Evolutionary conservation across 2,329 filamentous ascomycete species (phyloP).

Genomic region (Davidsoniella virescens): DNA sequence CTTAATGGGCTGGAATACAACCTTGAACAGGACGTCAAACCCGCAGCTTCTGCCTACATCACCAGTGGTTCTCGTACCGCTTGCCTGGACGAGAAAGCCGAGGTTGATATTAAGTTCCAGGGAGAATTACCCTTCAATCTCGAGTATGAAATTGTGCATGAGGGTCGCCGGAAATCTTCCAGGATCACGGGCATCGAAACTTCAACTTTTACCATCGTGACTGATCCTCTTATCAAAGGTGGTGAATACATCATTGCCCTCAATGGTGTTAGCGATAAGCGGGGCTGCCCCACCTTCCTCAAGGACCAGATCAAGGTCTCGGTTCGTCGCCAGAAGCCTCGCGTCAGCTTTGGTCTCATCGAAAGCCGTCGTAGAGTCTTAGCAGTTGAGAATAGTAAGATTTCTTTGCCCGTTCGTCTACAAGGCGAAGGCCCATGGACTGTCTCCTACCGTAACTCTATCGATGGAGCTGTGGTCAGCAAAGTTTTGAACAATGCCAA

Average conservation of each 20-base stretch:
- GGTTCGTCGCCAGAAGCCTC: constrained; percentile 76
- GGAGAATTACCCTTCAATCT: constrained; percentile 79
- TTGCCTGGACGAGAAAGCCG: constrained; percentile 69
- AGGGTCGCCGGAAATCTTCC: constrained; percentile 64
- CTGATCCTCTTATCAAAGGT: constrained; percentile 56
- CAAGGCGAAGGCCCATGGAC: constrained; percentile 77
- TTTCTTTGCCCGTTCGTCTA: constrained; percentile 67
- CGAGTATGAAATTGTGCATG: constrained; percentile 85
- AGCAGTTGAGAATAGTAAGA: constrained; percentile 57
- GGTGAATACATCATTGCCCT: constrained; percentile 82
- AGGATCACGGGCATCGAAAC: constrained; percentile 46
- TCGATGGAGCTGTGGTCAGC: constrained; percentile 22
- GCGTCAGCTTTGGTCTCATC: constrained; percentile 69
- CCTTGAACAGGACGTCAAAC: constrained; percentile 82
- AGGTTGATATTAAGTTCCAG: constrained; percentile 55
- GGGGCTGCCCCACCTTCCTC: constrained; percentile 71
- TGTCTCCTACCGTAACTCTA: constrained; percentile 53
- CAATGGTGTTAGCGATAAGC: constrained; percentile 70
- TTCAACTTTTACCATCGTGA: constrained; percentile 54
- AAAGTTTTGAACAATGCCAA: constrained; percentile 42
- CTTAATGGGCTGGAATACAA: constrained; percentile 45
- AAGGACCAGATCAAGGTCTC: constrained; percentile 73
- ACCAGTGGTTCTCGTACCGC: constrained; percentile 42
- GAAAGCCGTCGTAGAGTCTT: constrained; percentile 62
- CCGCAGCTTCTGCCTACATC: constrained; percentile 68